Percentiles rank a stretch among this genome's conserved stretches.
phyloP scores from a whole-genome alignment of 208 protist genomes.

The Crithidia bombi region DNA sequence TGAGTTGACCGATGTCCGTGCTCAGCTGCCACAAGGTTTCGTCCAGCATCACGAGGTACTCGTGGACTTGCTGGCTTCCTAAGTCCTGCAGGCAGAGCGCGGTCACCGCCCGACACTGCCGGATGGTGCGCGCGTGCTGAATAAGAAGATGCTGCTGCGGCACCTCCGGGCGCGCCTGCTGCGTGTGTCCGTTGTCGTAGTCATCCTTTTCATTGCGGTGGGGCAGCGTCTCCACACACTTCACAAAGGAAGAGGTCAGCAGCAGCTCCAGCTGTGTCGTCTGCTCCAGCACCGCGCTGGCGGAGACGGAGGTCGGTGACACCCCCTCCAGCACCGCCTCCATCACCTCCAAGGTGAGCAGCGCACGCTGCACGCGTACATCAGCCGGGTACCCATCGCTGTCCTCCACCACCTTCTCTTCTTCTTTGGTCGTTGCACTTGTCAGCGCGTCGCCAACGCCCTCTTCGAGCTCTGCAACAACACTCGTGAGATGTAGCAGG shows the following conservation, averaged over 20 bases:
- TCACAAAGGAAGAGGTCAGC: constrained; percentile 54
- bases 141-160: constrained; percentile 19
- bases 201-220: not conserved
- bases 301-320: constrained; percentile 64
- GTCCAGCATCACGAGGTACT: constrained; percentile 80
- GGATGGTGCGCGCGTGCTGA: constrained; percentile 55
- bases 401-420: not conserved
- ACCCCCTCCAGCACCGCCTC: constrained; percentile 71
- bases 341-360: constrained; percentile 69
- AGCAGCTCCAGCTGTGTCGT: constrained; percentile 81
- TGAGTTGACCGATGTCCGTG: constrained; percentile 50
- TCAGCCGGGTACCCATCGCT: not conserved
- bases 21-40: constrained; percentile 82
- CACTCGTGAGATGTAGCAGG: constrained; percentile 38
- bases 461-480: constrained; percentile 18
- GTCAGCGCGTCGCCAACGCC: not conserved
- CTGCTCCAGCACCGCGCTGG: constrained; percentile 68
- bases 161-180: constrained; percentile 9
- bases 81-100: constrained; percentile 73
- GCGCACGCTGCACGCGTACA: constrained; percentile 26
- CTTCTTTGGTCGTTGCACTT: constrained; percentile 1
- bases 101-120: constrained; percentile 65
- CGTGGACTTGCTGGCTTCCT: constrained; percentile 66
- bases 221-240: not conserved
- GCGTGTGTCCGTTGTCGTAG: not conserved